Conservation (phyloP, 176 grass and related monocot species). For the Saccharum spontaneum region DNA sequence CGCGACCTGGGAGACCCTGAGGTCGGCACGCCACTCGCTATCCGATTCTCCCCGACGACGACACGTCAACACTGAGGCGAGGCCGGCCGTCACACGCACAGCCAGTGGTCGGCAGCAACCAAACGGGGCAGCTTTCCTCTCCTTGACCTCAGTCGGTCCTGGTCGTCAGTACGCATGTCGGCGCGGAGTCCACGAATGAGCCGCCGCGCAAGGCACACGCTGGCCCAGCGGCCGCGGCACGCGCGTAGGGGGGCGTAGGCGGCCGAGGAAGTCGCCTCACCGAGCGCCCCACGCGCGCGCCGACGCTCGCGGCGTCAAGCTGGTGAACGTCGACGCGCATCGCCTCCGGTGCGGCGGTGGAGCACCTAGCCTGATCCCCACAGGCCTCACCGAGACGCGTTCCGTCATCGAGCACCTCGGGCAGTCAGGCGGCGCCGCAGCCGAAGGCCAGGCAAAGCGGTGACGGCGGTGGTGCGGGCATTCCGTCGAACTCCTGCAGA, state of each 20-base stretch:
- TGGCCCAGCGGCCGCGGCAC: not conserved
- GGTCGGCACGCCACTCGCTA: slow-evolving; percentile 1
- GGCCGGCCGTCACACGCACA: not conserved
- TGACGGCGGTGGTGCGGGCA: not conserved
- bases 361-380: not conserved
- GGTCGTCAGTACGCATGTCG: slow-evolving; percentile 11
- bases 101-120: not conserved
- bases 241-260: not conserved
- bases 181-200: not conserved
- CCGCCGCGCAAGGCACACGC: not conserved
- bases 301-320: not conserved
- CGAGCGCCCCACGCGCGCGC: not conserved
- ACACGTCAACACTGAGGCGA: not conserved
- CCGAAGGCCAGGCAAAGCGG: not conserved
- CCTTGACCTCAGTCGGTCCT: not conserved
- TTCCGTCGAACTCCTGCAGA: not conserved
- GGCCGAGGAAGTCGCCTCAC: not conserved
- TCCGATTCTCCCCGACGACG: not conserved
- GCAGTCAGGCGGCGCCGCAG: not conserved
- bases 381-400: not conserved
- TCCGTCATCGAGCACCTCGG: not conserved
- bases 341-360: not conserved
- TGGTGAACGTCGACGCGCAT: not conserved
- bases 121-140: not conserved
- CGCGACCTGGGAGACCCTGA: not conserved